phyloP scores from a whole-genome alignment of 345 rosid species.

The Citropsis articulata region DNA sequence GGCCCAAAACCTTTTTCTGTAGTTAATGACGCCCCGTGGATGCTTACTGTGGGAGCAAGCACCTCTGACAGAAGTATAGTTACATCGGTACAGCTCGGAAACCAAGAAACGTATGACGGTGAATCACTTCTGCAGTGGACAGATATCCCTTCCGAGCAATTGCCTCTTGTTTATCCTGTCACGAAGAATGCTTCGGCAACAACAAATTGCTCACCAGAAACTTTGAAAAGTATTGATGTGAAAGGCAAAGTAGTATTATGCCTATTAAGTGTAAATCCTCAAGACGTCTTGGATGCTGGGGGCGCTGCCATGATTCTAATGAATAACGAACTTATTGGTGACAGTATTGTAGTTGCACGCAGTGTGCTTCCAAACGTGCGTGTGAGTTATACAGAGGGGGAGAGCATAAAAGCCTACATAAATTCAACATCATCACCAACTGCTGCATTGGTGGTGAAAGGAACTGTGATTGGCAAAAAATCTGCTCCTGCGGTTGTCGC shows the following conservation, averaged over 20 bases:
- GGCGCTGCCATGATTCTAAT: neutral
- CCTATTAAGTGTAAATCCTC: neutral
- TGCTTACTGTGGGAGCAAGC: neutral
- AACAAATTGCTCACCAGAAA: neutral
- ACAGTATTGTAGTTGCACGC: no score
- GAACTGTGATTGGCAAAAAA: neutral
- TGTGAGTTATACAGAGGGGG: neutral
- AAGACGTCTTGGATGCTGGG: neutral
- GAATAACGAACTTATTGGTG: neutral
- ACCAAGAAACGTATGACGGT: neutral
- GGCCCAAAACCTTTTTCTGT: neutral
- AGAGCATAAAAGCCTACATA: neutral
- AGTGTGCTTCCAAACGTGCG: neutral
- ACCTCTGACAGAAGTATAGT: neutral
- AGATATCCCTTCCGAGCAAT: neutral
- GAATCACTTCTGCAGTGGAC: neutral
- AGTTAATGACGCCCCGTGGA: neutral
- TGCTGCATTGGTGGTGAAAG: neutral
- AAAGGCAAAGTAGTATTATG: neutral
- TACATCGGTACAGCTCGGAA: neutral
- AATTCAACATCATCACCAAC: neutral
- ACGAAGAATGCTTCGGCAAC: neutral
- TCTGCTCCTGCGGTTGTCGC: neutral
- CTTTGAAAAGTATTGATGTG: no score
- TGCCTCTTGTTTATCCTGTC: neutral